phyloP scores from a whole-genome alignment of 306 rosid genomes.

The Coriaria nepalensis region DNA sequence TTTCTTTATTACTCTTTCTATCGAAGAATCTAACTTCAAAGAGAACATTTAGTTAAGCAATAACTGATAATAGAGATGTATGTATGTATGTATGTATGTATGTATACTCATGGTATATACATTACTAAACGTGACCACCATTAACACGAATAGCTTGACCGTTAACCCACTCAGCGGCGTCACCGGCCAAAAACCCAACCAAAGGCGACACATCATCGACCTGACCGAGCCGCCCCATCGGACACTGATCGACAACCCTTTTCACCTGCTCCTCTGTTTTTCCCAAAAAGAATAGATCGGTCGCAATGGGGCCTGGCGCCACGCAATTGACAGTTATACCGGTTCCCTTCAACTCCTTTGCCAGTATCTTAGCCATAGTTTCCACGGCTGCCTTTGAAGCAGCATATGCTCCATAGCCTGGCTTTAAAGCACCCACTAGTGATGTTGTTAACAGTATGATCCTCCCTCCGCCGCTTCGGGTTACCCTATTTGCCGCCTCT shows the following conservation, averaged over 20 bases:
- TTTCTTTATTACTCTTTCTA: too few species aligned
- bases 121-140: constrained; percentile 22
- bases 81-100: too few species aligned
- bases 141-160: constrained; percentile 35
- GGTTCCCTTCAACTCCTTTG: constrained; percentile 41
- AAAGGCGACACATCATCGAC: constrained; percentile 24
- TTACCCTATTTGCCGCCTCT: constrained; percentile 27
- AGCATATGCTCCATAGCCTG: constrained; percentile 29
- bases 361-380: constrained; percentile 29
- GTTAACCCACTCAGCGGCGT: constrained; percentile 42
- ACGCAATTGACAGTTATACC: constrained; percentile 32
- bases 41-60: too few species aligned
- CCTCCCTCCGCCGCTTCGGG: constrained; percentile 29
- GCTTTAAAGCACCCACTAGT: constrained; percentile 9
- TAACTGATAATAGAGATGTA: too few species aligned
- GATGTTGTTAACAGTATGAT: constrained; percentile 26
- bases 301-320: constrained; percentile 40
- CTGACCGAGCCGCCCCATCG: constrained; percentile 35
- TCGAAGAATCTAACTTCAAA: too few species aligned
- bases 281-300: constrained; percentile 28
- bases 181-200: constrained; percentile 36
- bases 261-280: constrained; percentile 24
- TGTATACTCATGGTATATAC: too few species aligned
- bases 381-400: constrained; percentile 48
- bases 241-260: constrained; percentile 18